Evolutionary conservation across 108 stramenopile genomes (phyloP).

Genomic region (Stephanodiscus minutulus): DNA sequence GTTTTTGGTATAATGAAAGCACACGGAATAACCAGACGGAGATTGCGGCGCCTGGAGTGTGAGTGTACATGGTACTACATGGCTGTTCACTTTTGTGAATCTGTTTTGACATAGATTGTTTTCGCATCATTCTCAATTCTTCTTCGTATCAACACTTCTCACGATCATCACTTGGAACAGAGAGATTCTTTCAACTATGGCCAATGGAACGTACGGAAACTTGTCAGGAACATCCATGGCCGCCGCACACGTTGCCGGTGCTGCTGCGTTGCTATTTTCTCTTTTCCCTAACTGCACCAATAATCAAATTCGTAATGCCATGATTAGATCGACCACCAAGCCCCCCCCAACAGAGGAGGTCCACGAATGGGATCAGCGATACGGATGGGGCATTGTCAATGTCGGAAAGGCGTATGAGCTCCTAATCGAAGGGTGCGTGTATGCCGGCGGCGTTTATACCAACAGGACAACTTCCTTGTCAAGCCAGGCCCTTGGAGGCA

Average conservation of each 20-base stretch:
- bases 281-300: constrained; percentile 54
- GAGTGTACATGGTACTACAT: constrained; percentile 6
- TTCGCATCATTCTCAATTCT: constrained; percentile 4
- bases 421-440: background rate
- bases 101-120: constrained; percentile 2
- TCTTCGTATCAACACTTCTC: background rate
- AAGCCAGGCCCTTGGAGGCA: background rate
- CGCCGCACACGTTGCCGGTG: constrained; percentile 72
- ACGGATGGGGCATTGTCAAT: constrained; percentile 4
- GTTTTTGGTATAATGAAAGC: background rate
- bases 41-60: constrained; percentile 57
- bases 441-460: background rate
- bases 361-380: background rate
- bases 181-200: background rate
- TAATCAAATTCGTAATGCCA: constrained; percentile 54
- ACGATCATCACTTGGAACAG: too few relatives aligned
- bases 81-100: constrained; percentile 1
- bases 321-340: background rate
- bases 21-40: constrained; percentile 54
- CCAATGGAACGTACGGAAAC: constrained; percentile 8
- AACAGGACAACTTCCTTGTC: background rate
- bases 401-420: constrained; percentile 5
- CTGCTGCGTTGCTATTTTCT: constrained; percentile 60
- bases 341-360: background rate
- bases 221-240: constrained; percentile 60